Conservation (phyloP, 139 green algal species). For the Trebouxia sp. region DNA sequence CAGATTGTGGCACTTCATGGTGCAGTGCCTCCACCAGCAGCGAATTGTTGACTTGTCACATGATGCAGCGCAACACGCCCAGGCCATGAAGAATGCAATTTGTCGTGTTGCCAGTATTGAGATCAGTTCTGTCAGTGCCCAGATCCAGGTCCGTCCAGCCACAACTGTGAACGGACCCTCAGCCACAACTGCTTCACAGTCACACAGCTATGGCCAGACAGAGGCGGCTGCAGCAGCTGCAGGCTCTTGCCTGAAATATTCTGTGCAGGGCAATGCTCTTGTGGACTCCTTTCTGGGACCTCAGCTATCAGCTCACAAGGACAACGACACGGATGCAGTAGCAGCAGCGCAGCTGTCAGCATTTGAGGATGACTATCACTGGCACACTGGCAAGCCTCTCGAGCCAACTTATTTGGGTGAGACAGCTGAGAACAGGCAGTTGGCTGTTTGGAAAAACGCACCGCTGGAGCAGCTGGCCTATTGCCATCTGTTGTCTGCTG, state of each 20-base stretch:
- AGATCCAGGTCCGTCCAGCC: no score
- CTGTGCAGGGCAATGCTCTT: slow-evolving; percentile 6
- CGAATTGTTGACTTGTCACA: neutral
- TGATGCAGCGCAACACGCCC: neutral
- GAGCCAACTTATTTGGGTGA: slow-evolving; percentile 13
- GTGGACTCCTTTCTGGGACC: slow-evolving; percentile 19
- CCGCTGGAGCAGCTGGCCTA: neutral
- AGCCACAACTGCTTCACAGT: no score
- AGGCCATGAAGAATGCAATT: neutral
- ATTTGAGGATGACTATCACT: slow-evolving; percentile 23
- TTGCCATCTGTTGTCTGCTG: neutral
- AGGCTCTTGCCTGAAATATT: neutral
- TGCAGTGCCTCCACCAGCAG: neutral
- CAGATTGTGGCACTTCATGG: neutral
- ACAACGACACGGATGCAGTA: neutral
- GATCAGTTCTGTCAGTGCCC: no score
- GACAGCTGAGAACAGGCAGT: neutral
- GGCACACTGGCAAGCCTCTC: slow-evolving; percentile 27
- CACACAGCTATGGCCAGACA: neutral
- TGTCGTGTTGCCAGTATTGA: no score
- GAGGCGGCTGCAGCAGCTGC: neutral
- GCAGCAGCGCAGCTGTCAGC: neutral
- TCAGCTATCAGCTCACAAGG: neutral
- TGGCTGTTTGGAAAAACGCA: neutral
- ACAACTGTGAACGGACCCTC: no score